Percentiles rank a stretch among this genome's conserved stretches.
Conservation (phyloP, 345 rosid genomes). For the Salix udensis region DNA sequence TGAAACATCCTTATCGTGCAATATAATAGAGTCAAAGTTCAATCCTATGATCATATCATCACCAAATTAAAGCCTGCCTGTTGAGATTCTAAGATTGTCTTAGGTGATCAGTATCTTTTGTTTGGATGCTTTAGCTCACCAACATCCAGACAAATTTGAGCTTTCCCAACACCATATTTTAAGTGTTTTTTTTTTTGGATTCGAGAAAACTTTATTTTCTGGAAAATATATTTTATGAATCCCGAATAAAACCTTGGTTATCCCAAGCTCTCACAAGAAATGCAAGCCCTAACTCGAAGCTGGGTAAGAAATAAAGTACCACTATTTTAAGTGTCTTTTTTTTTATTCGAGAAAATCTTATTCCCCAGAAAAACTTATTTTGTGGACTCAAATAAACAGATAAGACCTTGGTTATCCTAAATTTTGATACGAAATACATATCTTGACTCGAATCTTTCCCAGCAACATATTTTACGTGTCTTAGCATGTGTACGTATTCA, state of each 20-base stretch:
- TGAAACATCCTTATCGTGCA: not conserved
- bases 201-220: fast-evolving
- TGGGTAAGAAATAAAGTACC: too few relatives aligned
- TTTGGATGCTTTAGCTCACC: constrained; percentile 23
- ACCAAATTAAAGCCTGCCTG: not conserved
- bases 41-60: not conserved
- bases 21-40: not conserved
- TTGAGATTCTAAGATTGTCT: not conserved
- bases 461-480: constrained; percentile 7
- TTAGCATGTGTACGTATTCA: not conserved
- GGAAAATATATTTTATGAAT: too few relatives aligned
- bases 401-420: too few relatives aligned
- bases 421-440: too few relatives aligned
- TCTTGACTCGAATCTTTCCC: not conserved
- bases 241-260: too few relatives aligned
- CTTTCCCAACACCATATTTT: constrained; percentile 9
- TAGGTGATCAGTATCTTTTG: constrained; percentile 8
- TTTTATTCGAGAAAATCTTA: too few relatives aligned
- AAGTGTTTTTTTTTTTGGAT: not conserved
- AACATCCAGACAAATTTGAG: constrained; percentile 4
- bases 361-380: too few relatives aligned
- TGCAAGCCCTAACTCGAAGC: too few relatives aligned
- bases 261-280: too few relatives aligned
- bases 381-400: too few relatives aligned
- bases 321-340: too few relatives aligned